Evolutionary conservation across 352 stramenopile species (phyloP).

Genomic region (Phytophthora sp.): DNA sequence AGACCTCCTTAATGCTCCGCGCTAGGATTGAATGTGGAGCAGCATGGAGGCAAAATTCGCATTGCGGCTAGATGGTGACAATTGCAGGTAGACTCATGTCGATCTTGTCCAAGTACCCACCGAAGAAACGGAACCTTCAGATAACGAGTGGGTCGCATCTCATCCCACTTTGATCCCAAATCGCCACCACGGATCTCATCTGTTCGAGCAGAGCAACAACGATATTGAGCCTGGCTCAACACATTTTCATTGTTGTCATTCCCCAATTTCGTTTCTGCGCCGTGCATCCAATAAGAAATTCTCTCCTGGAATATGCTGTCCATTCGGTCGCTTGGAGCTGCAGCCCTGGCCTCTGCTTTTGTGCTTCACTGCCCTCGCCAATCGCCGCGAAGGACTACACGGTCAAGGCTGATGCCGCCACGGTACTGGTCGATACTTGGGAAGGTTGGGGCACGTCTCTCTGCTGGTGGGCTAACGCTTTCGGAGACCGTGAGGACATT

Average conservation of each 20-base stretch:
- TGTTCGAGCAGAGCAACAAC: constrained; percentile 23
- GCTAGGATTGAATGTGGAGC: no score
- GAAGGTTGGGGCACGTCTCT: constrained; percentile 71
- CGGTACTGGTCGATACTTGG: constrained; percentile 37
- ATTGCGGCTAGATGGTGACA: no score
- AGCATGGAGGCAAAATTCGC: no score
- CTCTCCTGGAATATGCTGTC: constrained; percentile 16
- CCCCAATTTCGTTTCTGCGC: constrained; percentile 17
- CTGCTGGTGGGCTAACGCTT: constrained; percentile 69
- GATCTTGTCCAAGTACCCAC: not conserved
- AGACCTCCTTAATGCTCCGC: no score
- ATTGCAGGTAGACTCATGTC: no score
- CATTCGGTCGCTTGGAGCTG: constrained; percentile 13
- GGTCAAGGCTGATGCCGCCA: constrained; percentile 26
- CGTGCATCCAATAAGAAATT: not conserved
- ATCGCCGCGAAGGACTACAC: constrained; percentile 28
- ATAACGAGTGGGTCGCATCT: constrained; percentile 1
- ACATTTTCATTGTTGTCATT: constrained; percentile 18
- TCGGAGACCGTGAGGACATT: constrained; percentile 58
- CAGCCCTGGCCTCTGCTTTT: constrained; percentile 5
- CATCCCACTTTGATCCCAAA: constrained; percentile 12
- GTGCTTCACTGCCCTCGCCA: constrained; percentile 3
- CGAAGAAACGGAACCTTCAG: not conserved
- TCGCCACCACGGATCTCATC: constrained; percentile 19
- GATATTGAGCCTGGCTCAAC: constrained; percentile 30